phyloP scores from a whole-genome alignment of 257 asterid genomes.

The Ballota nigra region DNA sequence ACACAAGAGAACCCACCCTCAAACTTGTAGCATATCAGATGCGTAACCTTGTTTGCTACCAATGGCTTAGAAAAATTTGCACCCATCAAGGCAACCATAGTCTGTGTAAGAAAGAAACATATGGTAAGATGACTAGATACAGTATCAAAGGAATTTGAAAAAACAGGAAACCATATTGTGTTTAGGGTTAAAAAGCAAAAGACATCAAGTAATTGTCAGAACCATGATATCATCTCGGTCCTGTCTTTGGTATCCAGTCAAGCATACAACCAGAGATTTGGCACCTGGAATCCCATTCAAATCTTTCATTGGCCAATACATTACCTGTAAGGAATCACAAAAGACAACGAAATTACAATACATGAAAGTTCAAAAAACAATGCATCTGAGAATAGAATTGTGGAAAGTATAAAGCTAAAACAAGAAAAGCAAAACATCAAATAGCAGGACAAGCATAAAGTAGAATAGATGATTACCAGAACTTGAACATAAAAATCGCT shows the following conservation, averaged over 20 bases:
- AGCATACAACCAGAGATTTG: conserved; percentile 60
- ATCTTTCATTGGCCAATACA: conserved; percentile 71
- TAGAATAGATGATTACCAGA: not conserved
- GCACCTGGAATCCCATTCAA: conserved; percentile 85
- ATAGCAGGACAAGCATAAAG: not conserved
- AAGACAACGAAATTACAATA: not conserved
- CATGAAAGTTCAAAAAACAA: not conserved
- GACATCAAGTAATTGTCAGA: conserved; percentile 19
- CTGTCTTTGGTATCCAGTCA: conserved; percentile 81
- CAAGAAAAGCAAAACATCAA: not conserved
- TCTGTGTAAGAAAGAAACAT: conserved; percentile 38
- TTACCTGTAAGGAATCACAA: conserved; percentile 44
- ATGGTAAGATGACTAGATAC: conserved; percentile 18
- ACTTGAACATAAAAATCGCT: not conserved
- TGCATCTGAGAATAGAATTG: not conserved
- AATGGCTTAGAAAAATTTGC: conserved; percentile 84
- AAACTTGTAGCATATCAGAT: conserved; percentile 93
- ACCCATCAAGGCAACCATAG: conserved; percentile 91
- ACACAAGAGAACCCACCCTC: conserved; percentile 55
- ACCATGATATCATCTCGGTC: conserved; percentile 92
- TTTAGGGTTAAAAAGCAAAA: conserved; percentile 16
- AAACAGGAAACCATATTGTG: not conserved
- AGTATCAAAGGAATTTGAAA: not conserved
- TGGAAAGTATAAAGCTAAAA: not conserved
- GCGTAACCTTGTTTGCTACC: conserved; percentile 77